phyloP scores from a whole-genome alignment of 257 asterid genomes.

The Lavandula angustifolia region DNA sequence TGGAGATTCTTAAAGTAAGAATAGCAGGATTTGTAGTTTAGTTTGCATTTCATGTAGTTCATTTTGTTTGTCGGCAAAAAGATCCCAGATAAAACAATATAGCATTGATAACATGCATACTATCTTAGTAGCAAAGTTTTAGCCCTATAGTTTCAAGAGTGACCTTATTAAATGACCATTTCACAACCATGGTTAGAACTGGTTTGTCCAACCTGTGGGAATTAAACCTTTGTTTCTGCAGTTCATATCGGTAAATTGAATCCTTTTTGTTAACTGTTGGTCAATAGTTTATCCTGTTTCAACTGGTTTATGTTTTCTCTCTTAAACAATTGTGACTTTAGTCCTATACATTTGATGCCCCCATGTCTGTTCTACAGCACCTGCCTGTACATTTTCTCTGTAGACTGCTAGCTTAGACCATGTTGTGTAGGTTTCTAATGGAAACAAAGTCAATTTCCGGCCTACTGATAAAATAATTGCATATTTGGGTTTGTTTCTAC shows the following conservation, averaged over 20 bases:
- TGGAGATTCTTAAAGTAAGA: neutral
- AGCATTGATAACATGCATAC: neutral
- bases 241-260: neutral
- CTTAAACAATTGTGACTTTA: neutral
- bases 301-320: neutral
- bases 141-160: neutral
- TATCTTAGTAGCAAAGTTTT: neutral
- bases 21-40: neutral
- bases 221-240: constrained; percentile 5
- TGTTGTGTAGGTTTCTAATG: neutral
- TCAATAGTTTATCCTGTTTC: neutral
- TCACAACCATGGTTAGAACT: neutral
- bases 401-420: neutral
- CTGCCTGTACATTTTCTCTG: neutral
- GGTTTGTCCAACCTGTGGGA: neutral
- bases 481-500: constrained; percentile 13
- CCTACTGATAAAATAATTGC: neutral
- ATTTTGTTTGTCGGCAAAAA: neutral
- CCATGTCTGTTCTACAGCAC: neutral
- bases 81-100: neutral
- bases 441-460: neutral
- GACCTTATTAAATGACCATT: neutral
- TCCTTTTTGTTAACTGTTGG: neutral
- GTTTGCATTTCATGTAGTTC: neutral
- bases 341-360: neutral